A percentile compares a stretch with the other conserved stretches of the same genome.
Conservation (phyloP, 1,284 basidiomycete genomes). For the Melampsora americana region DNA sequence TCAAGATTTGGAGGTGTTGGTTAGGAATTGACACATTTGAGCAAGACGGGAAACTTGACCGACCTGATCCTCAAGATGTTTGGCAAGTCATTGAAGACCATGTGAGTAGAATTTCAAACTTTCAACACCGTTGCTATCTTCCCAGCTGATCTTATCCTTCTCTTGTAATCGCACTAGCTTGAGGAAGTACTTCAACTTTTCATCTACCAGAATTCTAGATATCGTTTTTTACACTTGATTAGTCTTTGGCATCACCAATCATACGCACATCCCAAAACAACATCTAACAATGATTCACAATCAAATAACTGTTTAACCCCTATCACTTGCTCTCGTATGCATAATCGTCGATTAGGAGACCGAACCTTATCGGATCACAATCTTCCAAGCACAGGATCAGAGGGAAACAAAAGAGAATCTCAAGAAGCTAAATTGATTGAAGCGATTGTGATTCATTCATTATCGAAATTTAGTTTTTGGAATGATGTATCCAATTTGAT, state of each 20-base stretch:
- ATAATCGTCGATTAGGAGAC: no score
- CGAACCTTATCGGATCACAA: no score
- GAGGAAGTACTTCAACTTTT: slow-evolving; percentile 4
- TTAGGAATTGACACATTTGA: neutral
- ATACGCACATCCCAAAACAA: neutral
- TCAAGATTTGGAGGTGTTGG: slow-evolving; percentile 6
- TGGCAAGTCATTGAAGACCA: slow-evolving; percentile 2
- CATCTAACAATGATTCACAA: neutral
- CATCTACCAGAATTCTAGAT: slow-evolving; percentile 2
- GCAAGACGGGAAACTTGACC: neutral
- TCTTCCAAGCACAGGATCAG: no score
- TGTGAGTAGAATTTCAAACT: neutral
- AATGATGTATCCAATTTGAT: neutral
- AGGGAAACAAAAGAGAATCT: no score
- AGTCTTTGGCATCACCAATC: neutral
- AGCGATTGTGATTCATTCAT: neutral
- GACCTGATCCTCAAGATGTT: neutral
- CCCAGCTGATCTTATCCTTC: neutral
- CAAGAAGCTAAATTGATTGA: neutral
- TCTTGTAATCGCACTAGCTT: neutral
- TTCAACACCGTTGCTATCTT: neutral
- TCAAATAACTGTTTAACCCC: neutral
- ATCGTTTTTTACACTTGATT: slow-evolving; percentile 3
- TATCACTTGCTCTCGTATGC: neutral
- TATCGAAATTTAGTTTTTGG: slow-evolving; percentile 2